phyloP scores from a whole-genome alignment of 306 rosid species.

The Lathyrus sativus region DNA sequence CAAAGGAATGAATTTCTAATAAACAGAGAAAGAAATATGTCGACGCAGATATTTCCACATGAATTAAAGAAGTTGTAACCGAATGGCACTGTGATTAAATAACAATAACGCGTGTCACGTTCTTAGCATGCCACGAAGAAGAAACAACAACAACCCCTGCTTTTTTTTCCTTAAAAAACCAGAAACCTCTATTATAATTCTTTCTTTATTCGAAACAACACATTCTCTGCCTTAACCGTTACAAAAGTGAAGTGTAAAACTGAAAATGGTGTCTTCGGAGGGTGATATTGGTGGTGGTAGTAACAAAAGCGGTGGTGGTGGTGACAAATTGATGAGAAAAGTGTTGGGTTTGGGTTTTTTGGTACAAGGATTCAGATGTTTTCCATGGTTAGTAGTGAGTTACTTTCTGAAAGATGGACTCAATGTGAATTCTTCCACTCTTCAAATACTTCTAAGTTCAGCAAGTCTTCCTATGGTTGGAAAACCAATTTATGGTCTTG shows the following conservation, averaged over 20 bases:
- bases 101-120: conserved; percentile 14
- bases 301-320: neutral
- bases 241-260: neutral
- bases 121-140: neutral
- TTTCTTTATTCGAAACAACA: too few relatives aligned
- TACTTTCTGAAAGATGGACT: conserved; percentile 86
- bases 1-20: neutral
- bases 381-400: conserved; percentile 83
- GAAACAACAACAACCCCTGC: neutral
- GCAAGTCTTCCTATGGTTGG: conserved; percentile 94
- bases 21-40: neutral
- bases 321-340: conserved; percentile 45
- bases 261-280: conserved; percentile 44
- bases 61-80: neutral
- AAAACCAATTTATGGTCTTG: conserved; percentile 76
- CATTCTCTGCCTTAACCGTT: conserved; percentile 12
- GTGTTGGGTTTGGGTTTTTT: conserved; percentile 77
- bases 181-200: neutral
- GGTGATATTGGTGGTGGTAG: neutral
- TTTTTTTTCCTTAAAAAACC: conserved; percentile 26
- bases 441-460: conserved; percentile 81
- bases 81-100: neutral
- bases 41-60: neutral
- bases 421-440: conserved; percentile 73
- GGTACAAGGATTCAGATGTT: conserved; percentile 91